Conservation (phyloP, 306 rosid genomes). For the Luffa acutangula region DNA sequence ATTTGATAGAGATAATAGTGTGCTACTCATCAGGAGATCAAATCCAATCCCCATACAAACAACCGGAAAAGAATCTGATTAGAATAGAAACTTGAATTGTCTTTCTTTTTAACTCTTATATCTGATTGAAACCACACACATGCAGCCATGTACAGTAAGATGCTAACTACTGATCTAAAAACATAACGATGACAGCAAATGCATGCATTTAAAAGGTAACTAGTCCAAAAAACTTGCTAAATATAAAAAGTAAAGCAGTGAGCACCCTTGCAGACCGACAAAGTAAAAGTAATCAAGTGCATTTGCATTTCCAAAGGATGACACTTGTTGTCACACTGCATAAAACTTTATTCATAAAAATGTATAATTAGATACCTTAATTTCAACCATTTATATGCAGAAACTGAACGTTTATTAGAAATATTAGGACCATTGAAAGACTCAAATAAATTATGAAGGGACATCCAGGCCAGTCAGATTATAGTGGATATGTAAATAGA, state of each 20-base stretch:
- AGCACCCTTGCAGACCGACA: neutral
- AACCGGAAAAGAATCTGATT: neutral
- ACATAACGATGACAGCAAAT: neutral
- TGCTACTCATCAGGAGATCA: neutral
- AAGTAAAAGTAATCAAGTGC: neutral
- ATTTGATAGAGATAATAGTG: neutral
- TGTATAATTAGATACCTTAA: neutral
- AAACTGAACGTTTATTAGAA: neutral
- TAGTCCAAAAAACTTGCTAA: neutral
- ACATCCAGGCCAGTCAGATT: neutral
- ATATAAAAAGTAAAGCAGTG: neutral
- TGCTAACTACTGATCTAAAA: neutral
- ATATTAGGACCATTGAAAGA: neutral
- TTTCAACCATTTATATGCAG: neutral
- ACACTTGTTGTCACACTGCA: neutral
- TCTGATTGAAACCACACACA: neutral
- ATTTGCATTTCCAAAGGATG: neutral
- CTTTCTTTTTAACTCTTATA: neutral
- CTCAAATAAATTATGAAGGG: neutral
- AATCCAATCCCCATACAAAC: neutral
- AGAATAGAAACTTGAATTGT: neutral
- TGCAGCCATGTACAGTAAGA: neutral
- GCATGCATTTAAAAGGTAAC: neutral
- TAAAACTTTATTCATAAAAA: neutral
- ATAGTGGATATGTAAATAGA: neutral